Percentiles rank a stretch among this genome's conserved stretches.
phyloP scores from a whole-genome alignment of 805 yeast genomes.

The Saturnispora saitoi region DNA sequence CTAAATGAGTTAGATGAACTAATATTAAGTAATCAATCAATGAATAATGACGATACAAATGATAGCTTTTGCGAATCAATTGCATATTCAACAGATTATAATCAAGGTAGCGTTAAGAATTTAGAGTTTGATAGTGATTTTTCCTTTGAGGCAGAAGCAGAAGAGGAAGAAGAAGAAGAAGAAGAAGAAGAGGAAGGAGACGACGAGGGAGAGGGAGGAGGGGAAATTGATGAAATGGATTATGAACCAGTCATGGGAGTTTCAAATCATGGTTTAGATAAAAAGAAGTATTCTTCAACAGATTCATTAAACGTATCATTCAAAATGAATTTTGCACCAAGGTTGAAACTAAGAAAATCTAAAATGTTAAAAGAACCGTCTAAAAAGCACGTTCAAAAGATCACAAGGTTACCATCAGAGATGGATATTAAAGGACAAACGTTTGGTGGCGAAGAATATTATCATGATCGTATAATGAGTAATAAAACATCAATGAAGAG shows the following conservation, averaged over 20 bases:
- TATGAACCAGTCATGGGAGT: background rate
- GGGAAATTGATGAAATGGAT: background rate
- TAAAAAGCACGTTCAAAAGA: constrained; percentile 19
- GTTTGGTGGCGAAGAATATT: constrained; percentile 3
- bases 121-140: constrained; percentile 26
- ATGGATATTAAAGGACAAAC: constrained; percentile 6
- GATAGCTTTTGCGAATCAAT: constrained; percentile 10
- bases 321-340: constrained; percentile 23
- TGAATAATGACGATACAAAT: background rate
- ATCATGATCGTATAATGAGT: background rate
- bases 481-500: constrained; percentile 15
- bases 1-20: background rate
- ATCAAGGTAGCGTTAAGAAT: constrained; percentile 21
- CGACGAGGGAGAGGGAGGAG: constrained; percentile 10
- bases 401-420: constrained; percentile 13
- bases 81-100: constrained; percentile 15
- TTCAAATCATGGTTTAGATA: constrained; percentile 5
- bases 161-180: constrained; percentile 15
- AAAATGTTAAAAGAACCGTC: constrained; percentile 23
- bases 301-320: constrained; percentile 26
- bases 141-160: constrained; percentile 16
- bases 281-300: constrained; percentile 9
- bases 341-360: constrained; percentile 19
- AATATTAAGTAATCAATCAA: background rate
- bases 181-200: constrained; percentile 10